These are phyloP conservation scores for Talaromyces albobiverticillius DNA, from an alignment of 2,329 filamentous ascomycete species.

Conservation along the genomic window DNA sequence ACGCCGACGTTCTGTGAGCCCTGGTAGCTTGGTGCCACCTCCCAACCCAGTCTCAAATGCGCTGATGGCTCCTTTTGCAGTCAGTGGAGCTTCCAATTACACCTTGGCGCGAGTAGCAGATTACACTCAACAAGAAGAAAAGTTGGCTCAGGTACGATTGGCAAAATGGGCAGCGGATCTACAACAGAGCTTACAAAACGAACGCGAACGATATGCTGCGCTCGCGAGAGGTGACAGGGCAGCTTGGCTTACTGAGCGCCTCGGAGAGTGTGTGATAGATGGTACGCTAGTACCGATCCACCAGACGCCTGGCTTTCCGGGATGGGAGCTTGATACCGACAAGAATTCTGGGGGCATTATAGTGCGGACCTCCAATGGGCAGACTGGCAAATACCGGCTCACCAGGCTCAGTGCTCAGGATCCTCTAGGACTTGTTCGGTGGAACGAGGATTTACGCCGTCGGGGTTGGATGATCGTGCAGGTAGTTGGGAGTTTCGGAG, in stretches of 20 bases:
- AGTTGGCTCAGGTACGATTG: conserved; percentile 65
- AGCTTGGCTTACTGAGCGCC: conserved; percentile 64
- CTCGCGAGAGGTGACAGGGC: conserved; percentile 62
- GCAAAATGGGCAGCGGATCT: conserved; percentile 81
- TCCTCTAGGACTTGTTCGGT: conserved; percentile 72
- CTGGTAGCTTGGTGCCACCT: conserved; percentile 17
- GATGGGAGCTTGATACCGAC: conserved; percentile 24
- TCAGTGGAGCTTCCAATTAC: conserved; percentile 44
- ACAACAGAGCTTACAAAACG: conserved; percentile 70
- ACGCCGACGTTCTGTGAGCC: conserved; percentile 19
- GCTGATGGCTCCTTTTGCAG: conserved; percentile 22
- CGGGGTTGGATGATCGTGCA: conserved; percentile 68
- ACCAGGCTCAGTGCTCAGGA: conserved; percentile 59
- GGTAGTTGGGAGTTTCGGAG: conserved; percentile 68
- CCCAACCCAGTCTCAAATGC: conserved; percentile 24
- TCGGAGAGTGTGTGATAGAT: conserved; percentile 66
- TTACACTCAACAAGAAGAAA: conserved; percentile 59
- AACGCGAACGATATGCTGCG: conserved; percentile 66
- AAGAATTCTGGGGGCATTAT: conserved; percentile 23
- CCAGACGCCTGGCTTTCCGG: conserved; percentile 29
- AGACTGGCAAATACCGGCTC: conserved; percentile 32
- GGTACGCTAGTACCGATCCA: conserved; percentile 59
- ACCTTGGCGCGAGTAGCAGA: conserved; percentile 61
- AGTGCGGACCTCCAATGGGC: conserved; percentile 23
- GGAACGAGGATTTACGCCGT: conserved; percentile 64